A percentile compares a stretch with the other conserved stretches of the same genome.
phyloP scores from a whole-genome alignment of 371 early-diverging fungal genomes.

The Zychaea mexicana region DNA sequence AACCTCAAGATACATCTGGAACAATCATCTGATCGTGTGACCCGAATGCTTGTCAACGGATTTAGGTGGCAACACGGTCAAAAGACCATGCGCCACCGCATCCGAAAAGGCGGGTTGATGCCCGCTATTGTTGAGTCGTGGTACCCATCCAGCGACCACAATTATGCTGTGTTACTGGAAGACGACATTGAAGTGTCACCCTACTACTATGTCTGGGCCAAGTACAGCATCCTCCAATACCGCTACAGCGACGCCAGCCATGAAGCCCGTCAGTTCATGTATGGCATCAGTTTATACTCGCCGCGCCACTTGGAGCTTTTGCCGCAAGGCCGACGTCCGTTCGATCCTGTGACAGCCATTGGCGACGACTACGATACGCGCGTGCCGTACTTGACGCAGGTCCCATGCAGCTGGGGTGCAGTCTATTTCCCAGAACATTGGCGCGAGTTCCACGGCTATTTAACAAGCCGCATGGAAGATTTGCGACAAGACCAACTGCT shows the following conservation, averaged over 20 bases:
- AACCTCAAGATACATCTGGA: slow-evolving; percentile 60
- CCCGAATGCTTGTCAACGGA: slow-evolving; percentile 44
- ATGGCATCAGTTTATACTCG: slow-evolving; percentile 64
- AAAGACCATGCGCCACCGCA: slow-evolving; percentile 59
- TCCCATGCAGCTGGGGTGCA: slow-evolving; percentile 73
- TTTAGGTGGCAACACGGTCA: slow-evolving; percentile 54
- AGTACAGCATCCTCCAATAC: slow-evolving; percentile 61
- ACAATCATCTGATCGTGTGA: slow-evolving; percentile 56
- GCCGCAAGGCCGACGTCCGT: slow-evolving; percentile 52
- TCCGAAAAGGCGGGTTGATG: slow-evolving; percentile 64
- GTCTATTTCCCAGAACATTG: slow-evolving; percentile 72
- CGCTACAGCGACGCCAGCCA: slow-evolving; percentile 47
- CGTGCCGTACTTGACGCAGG: slow-evolving; percentile 56
- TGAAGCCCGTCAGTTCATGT: slow-evolving; percentile 39
- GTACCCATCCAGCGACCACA: slow-evolving; percentile 58
- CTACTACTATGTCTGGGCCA: slow-evolving; percentile 62
- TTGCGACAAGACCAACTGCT: slow-evolving; percentile 42
- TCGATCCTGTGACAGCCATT: slow-evolving; percentile 28
- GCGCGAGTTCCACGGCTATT: slow-evolving; percentile 64
- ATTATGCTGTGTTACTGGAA: slow-evolving; percentile 66
- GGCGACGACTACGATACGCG: slow-evolving; percentile 36
- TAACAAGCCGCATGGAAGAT: slow-evolving; percentile 52
- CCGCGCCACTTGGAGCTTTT: slow-evolving; percentile 59
- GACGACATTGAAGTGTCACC: slow-evolving; percentile 74
- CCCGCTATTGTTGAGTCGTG: slow-evolving; percentile 68